Evolutionary conservation across 2,329 filamentous ascomycete genomes (phyloP).

Genomic region (Chalaropsis ovoidea): DNA sequence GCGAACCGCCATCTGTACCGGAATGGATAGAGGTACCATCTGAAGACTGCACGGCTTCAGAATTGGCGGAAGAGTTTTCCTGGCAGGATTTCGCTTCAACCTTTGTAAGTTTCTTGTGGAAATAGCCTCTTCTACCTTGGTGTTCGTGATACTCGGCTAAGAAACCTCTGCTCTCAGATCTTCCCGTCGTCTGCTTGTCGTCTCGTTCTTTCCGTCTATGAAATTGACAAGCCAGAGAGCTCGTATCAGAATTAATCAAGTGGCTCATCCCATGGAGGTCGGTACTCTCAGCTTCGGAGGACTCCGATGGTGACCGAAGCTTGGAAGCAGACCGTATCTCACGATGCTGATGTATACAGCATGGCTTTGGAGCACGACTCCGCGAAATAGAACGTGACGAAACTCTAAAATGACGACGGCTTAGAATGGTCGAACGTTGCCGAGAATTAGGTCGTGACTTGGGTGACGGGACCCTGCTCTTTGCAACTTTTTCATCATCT

Average conservation of each 20-base stretch:
- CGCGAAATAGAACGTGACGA: background rate
- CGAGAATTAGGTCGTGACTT: background rate
- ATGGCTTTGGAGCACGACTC: background rate
- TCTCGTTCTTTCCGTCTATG: background rate
- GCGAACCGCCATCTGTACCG: background rate
- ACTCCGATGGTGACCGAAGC: slow-evolving; percentile 1
- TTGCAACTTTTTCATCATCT: background rate
- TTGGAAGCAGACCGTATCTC: background rate
- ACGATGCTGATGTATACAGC: background rate
- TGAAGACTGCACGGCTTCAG: background rate
- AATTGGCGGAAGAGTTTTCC: background rate
- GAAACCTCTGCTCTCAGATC: background rate
- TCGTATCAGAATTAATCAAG: background rate
- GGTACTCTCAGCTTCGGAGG: background rate
- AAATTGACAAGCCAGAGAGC: background rate
- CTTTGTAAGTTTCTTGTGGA: background rate
- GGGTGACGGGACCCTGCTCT: background rate
- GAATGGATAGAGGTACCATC: background rate
- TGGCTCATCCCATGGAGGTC: background rate
- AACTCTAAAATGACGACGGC: background rate
- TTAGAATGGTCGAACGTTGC: background rate
- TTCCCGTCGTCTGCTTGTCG: background rate
- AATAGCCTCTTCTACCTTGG: background rate
- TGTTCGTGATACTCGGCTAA: background rate
- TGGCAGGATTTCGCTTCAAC: background rate